These are phyloP conservation scores for Paraphaeosphaeria minitans DNA, from an alignment of 2,329 filamentous ascomycete genomes.

Conservation along the genomic window DNA sequence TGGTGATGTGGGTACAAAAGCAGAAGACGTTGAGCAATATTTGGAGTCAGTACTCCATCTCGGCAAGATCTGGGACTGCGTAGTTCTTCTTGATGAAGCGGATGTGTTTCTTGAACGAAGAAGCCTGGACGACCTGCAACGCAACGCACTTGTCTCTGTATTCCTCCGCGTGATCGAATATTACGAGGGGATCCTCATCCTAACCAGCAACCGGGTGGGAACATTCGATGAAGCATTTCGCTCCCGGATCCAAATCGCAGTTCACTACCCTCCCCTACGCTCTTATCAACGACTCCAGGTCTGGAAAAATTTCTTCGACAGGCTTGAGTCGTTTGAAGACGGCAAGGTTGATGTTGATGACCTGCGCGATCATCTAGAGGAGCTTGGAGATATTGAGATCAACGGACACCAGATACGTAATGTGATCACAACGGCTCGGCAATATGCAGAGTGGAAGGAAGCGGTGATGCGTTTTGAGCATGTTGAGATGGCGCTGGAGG, in stretches of 20 bases:
- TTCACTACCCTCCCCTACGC: conserved; percentile 53
- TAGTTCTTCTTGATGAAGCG: conserved; percentile 50
- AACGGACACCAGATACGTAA: conserved; percentile 58
- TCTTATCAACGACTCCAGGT: conserved; percentile 46
- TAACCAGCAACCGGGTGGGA: conserved; percentile 50
- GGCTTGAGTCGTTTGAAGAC: conserved; percentile 15
- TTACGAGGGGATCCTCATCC: conserved; percentile 50
- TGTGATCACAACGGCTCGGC: conserved; percentile 22
- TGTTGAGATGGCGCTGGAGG: conserved; percentile 15
- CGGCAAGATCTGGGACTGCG: conserved; percentile 51
- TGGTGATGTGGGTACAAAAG: conserved; percentile 17
- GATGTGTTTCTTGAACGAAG: conserved; percentile 62
- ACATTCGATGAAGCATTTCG: conserved; percentile 49
- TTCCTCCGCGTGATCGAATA: conserved; percentile 49
- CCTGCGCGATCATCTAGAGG: conserved; percentile 11
- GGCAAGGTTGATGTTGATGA: conserved; percentile 17
- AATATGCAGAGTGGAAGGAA: conserved; percentile 23
- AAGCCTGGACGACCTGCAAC: conserved; percentile 15
- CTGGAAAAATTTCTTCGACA: conserved; percentile 38
- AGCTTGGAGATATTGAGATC: conserved; percentile 46
- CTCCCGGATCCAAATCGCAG: conserved; percentile 49
- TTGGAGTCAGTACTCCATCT: conserved; percentile 17
- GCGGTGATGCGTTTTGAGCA: conserved; percentile 14
- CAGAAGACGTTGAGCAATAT: conserved; percentile 20
- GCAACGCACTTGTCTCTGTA: conserved; percentile 28